Conservation (phyloP, 345 rosid species). For the Laguncularia racemosa region DNA sequence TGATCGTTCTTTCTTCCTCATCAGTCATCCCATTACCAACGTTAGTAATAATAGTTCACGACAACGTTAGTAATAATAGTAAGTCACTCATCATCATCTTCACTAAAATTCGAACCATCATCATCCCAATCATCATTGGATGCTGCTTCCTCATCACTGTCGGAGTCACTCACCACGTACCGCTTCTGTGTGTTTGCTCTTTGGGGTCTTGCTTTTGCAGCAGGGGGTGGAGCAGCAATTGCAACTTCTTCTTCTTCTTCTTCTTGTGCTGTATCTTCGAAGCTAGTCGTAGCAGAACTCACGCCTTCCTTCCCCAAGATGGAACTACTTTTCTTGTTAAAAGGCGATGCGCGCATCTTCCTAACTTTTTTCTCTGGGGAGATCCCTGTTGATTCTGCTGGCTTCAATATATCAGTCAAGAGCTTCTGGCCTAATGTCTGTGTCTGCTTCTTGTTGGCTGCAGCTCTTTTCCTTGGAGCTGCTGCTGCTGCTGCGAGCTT, state of each 20-base stretch:
- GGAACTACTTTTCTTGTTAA: constrained; percentile 43
- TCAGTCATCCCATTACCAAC: too few relatives aligned
- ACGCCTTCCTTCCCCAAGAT: constrained; percentile 22
- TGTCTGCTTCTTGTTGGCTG: constrained; percentile 32
- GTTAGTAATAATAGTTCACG: too few relatives aligned
- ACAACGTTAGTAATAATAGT: too few relatives aligned
- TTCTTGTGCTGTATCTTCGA: background rate
- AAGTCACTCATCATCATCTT: constrained; percentile 32
- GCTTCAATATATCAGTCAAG: constrained; percentile 47
- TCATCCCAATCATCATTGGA: constrained; percentile 18
- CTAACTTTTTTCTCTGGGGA: constrained; percentile 53
- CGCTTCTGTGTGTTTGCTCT: constrained; percentile 41
- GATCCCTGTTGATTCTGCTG: constrained; percentile 32
- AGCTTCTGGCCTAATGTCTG: constrained; percentile 38
- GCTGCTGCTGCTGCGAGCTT: too few relatives aligned
- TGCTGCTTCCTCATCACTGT: constrained; percentile 44
- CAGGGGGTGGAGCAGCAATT: constrained; percentile 9
- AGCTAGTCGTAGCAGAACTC: constrained; percentile 2
- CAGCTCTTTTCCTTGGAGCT: constrained; percentile 61
- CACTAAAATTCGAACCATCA: constrained; percentile 52
- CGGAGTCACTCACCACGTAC: constrained; percentile 29
- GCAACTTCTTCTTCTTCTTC: constrained; percentile 12
- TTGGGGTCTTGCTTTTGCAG: constrained; percentile 48
- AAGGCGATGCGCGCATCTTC: too few relatives aligned
- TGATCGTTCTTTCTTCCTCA: too few relatives aligned